Evolutionary conservation across 2,329 filamentous ascomycete species (phyloP).

Genomic region (Diplocarpon rosae): DNA sequence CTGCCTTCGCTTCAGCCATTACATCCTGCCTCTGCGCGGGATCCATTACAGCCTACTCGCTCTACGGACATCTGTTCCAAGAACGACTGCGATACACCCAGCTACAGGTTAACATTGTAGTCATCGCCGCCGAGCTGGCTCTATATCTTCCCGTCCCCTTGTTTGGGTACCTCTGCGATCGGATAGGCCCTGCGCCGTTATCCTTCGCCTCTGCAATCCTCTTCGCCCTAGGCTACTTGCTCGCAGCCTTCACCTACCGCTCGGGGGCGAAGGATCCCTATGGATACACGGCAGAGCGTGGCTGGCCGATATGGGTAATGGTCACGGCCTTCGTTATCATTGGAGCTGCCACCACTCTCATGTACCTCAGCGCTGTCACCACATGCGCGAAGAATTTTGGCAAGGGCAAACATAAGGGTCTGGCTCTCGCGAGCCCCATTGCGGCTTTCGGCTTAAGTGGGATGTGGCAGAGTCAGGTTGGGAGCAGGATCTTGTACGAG

Average conservation of each 20-base stretch:
- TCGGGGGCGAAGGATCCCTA: constrained; percentile 37
- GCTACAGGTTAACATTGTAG: constrained; percentile 81
- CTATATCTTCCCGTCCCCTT: constrained; percentile 88
- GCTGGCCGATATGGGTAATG: constrained; percentile 72
- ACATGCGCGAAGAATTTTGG: constrained; percentile 98
- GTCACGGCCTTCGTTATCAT: constrained; percentile 72
- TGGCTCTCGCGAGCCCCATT: constrained; percentile 84
- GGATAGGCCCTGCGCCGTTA: constrained; percentile 68
- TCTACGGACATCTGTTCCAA: constrained; percentile 88
- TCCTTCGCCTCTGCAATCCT: constrained; percentile 60
- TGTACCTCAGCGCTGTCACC: constrained; percentile 87
- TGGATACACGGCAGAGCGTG: constrained; percentile 34
- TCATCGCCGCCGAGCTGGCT: constrained; percentile 75
- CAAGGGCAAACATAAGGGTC: constrained; percentile 71
- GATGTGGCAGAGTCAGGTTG: constrained; percentile 91
- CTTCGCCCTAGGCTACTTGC: constrained; percentile 71
- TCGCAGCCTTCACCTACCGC: constrained; percentile 70
- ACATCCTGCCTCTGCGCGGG: constrained; percentile 65
- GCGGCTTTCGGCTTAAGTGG: constrained; percentile 87
- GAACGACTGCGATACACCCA: constrained; percentile 79
- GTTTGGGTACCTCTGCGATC: constrained; percentile 86
- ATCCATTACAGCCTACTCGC: constrained; percentile 84
- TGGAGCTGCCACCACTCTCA: constrained; percentile 71
- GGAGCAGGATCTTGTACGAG: constrained; percentile 67
- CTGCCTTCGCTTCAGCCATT: constrained; percentile 45